A percentile compares a stretch with the other conserved stretches of the same genome.
Conservation (phyloP, 2,329 filamentous ascomycete species). For the Sclerotinia subarctica region DNA sequence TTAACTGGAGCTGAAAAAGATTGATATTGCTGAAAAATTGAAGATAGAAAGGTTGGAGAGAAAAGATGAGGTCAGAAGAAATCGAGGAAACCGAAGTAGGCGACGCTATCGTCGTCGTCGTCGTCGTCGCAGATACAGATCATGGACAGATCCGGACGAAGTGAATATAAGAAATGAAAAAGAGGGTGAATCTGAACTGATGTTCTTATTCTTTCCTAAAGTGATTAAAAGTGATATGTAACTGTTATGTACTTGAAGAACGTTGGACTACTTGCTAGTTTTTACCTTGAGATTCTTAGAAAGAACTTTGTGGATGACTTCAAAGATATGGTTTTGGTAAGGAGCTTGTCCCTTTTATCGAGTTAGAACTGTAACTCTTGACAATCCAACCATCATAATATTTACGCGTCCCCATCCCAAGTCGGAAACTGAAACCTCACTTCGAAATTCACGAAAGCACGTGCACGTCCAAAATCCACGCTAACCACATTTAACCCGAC, state of each 20-base stretch:
- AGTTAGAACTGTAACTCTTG: neutral
- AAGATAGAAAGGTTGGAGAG: slow-evolving; percentile 2
- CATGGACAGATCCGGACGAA: neutral
- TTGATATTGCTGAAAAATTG: neutral
- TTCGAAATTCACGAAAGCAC: neutral
- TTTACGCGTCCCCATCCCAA: neutral
- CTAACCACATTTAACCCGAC: slow-evolving; percentile 11
- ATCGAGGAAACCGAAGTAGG: neutral
- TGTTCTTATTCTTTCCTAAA: neutral
- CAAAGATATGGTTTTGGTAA: neutral
- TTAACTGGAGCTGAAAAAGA: neutral
- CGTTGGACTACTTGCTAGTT: neutral
- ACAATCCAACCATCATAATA: neutral
- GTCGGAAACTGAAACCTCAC: neutral
- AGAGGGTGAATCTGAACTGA: neutral
- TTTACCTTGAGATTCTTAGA: neutral
- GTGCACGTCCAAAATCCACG: neutral
- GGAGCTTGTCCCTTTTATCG: neutral
- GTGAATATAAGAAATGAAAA: neutral
- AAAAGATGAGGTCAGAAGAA: slow-evolving; percentile 1
- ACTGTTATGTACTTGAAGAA: neutral
- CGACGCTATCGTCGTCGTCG: slow-evolving; percentile 7
- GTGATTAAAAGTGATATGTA: slow-evolving; percentile 1
- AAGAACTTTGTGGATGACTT: neutral
- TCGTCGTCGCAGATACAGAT: neutral